These are phyloP conservation scores for Metarhizium brunneum DNA, from an alignment of 2,329 filamentous ascomycete species.

Conservation along the genomic window DNA sequence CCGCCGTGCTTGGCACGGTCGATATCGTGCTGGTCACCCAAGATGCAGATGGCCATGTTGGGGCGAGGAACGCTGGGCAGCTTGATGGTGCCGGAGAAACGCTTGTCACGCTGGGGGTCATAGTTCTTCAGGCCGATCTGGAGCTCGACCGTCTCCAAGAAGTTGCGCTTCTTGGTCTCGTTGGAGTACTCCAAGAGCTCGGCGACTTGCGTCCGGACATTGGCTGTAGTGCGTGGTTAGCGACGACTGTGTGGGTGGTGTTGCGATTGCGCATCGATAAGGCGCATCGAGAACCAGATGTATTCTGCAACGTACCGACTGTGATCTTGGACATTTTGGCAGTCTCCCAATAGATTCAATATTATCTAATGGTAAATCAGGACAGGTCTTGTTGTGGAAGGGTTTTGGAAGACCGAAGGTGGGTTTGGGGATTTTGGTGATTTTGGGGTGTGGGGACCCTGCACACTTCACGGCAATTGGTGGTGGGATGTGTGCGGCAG, in stretches of 20 bases:
- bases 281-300: background rate
- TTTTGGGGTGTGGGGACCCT: constrained; percentile 17
- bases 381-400: constrained; percentile 19
- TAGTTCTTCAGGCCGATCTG: constrained; percentile 98
- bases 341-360: constrained; percentile 73
- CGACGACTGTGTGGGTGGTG: constrained; percentile 3
- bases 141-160: constrained; percentile 87
- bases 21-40: constrained; percentile 85
- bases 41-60: constrained; percentile 74
- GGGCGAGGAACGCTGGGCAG: constrained; percentile 86
- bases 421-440: constrained; percentile 13
- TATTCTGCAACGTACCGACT: constrained; percentile 43
- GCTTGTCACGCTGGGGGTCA: constrained; percentile 99
- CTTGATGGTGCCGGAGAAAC: constrained; percentile 99
- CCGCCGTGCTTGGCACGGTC: constrained; percentile 99
- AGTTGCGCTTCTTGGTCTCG: constrained; percentile 95
- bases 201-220: constrained; percentile 91
- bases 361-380: constrained; percentile 61
- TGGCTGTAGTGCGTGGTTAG: constrained; percentile 43
- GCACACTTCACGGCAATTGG: constrained; percentile 4
- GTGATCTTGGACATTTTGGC: constrained; percentile 82
- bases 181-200: constrained; percentile 91
- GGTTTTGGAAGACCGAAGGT: constrained; percentile 6
- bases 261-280: background rate
- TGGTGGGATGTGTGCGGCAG: constrained; percentile 19